Evolutionary conservation across 2,329 filamentous ascomycete species (phyloP), one percentile per base, ranked within the genome.

Genomic region (Talaromyces verruculosus): DNA sequence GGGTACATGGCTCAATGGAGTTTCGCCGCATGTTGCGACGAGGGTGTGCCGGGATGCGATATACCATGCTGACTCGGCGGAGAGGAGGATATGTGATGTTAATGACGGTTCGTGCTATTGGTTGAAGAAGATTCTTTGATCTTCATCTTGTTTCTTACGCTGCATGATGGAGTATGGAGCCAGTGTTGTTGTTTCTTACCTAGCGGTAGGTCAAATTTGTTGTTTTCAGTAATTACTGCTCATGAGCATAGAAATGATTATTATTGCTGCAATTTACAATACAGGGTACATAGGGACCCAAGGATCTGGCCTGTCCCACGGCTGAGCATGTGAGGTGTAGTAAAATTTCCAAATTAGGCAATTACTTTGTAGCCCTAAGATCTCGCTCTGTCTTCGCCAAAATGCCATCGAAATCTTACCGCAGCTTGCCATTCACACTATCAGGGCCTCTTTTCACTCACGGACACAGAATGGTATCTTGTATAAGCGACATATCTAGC

Each of bases 101-200:
- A 15, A 66, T 22, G 60, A 66, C 15, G 25, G 35, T 8, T 37
- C 43, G 15, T 63, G n/a, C n/a, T 30, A 39, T 30, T 66, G 65
- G 65, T 28, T 66, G 53, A 53, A 63, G 5, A 37, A 55, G 28
- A 66, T 66, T 19, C 53, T 66, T n/a, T 51, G 11, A 51, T 60
- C 45, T 28, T 39, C 6, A 11, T 59, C 19, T 39, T 25, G 22
- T 17, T n/a, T 19, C 7, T 28, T 30, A 13, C 37, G 35, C 11
- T 15, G n/a, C 30, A 22, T 57, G 13, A 57, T 37, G 51, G 51
- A 35, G 51, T 37, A 35, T 1, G 49, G 28, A 51, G 51, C 30
- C 17, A 37, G 17, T 35, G 1, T 22, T 35, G 3, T 55, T 17
- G 28, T 19, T n/a, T n/a, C 28, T 19, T 35, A 15, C 15, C 49